These are phyloP conservation scores for Pichia sp. DNA, from an alignment of 1,139 yeast genomes.

Conservation along the genomic window DNA sequence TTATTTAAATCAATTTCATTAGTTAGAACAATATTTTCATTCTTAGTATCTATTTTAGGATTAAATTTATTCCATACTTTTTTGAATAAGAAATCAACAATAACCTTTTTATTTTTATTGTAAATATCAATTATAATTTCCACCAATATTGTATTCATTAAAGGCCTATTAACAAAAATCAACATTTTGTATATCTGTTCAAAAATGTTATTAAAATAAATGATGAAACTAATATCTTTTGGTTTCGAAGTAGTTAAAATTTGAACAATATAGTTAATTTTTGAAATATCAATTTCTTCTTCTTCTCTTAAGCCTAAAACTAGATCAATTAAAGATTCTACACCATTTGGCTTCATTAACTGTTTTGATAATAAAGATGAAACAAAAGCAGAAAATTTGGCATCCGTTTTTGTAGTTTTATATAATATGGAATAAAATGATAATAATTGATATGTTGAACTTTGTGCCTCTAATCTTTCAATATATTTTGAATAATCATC, in stretches of 20 bases:
- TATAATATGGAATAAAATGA: constrained; percentile 49
- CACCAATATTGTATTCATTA: constrained; percentile 51
- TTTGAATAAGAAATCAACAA: constrained; percentile 52
- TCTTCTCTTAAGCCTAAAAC: constrained; percentile 69
- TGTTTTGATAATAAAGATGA: constrained; percentile 44
- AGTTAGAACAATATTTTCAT: constrained; percentile 30
- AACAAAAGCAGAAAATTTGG: constrained; percentile 41
- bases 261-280: constrained; percentile 58
- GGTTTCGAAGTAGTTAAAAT: constrained; percentile 60
- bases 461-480: constrained; percentile 36
- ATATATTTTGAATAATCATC: constrained; percentile 17
- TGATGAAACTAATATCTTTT: constrained; percentile 36
- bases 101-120: constrained; percentile 44
- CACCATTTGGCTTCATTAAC: constrained; percentile 51
- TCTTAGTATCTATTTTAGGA: constrained; percentile 27
- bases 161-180: constrained; percentile 54
- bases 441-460: constrained; percentile 58
- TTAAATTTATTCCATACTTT: constrained; percentile 41
- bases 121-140: constrained; percentile 51
- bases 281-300: constrained; percentile 60
- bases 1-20: constrained; percentile 52
- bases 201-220: constrained; percentile 53
- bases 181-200: constrained; percentile 53
- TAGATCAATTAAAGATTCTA: constrained; percentile 66
- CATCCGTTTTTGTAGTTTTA: constrained; percentile 29